phyloP scores from a whole-genome alignment of 441 rosid species.

The Macaranga tanarius region DNA sequence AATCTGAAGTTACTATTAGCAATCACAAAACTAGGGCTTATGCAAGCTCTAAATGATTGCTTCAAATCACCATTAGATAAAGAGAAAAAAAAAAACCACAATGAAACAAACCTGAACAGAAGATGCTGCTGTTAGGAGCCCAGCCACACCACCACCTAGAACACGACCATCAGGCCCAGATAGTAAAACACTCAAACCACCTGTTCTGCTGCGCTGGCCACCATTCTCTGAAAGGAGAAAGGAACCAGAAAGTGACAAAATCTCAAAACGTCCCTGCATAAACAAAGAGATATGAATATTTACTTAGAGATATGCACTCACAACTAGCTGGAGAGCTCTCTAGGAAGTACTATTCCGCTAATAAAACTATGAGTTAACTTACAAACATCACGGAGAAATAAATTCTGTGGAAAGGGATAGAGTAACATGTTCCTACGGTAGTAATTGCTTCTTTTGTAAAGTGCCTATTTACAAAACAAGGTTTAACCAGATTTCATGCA shows the following conservation, averaged over 20 bases:
- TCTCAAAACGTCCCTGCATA: conserved; percentile 61
- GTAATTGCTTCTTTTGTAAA: no score
- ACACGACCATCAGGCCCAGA: conserved; percentile 64
- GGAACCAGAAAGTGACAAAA: conserved; percentile 65
- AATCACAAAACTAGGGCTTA: not conserved
- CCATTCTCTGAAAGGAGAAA: conserved; percentile 50
- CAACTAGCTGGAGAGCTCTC: not conserved
- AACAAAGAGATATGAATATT: not conserved
- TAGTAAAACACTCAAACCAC: conserved; percentile 57
- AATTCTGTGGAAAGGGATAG: not conserved
- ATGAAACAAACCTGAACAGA: conserved; percentile 56
- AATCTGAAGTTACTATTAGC: not conserved
- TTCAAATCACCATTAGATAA: not conserved
- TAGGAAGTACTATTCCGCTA: not conserved
- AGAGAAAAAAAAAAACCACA: not conserved
- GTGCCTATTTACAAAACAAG: no score
- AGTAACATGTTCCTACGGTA: not conserved
- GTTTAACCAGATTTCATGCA: not conserved
- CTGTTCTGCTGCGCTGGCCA: conserved; percentile 58
- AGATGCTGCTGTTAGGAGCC: conserved; percentile 68
- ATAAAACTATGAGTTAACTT: not conserved
- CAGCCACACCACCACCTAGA: conserved; percentile 77
- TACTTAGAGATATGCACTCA: not conserved
- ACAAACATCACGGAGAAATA: not conserved
- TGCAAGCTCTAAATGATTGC: not conserved